phyloP scores from a whole-genome alignment of 176 grass and related monocot genomes.

The Ensete glaucum region DNA sequence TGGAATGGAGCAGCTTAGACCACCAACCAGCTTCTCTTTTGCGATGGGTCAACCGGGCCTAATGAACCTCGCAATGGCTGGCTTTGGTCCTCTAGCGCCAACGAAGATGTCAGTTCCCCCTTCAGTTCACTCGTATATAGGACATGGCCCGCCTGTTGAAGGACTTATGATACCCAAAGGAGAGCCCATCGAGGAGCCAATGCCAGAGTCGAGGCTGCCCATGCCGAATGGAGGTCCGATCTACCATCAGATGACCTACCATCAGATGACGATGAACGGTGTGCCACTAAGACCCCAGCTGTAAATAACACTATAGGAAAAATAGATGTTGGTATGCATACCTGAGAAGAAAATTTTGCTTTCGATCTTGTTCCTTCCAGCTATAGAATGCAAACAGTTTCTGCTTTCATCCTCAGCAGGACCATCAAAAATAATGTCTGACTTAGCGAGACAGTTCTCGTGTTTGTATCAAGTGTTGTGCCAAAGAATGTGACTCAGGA shows the following conservation, averaged over 20 bases:
- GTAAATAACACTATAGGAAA: slow-evolving; percentile 39
- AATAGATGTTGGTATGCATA: slow-evolving; percentile 29
- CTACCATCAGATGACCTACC: slow-evolving; percentile 40
- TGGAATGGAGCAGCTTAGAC: slow-evolving; percentile 26
- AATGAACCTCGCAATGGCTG: slow-evolving; percentile 24
- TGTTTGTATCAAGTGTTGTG: background rate
- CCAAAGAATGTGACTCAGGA: background rate
- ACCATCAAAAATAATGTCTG: background rate
- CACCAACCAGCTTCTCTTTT: slow-evolving; percentile 37
- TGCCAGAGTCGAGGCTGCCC: slow-evolving; percentile 18
- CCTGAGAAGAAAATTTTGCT: slow-evolving; percentile 13
- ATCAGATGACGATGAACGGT: slow-evolving; percentile 40
- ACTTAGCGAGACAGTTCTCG: background rate
- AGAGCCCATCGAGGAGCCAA: slow-evolving; percentile 29
- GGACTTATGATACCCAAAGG: slow-evolving; percentile 30
- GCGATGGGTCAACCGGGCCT: slow-evolving; percentile 35
- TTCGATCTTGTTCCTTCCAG: background rate
- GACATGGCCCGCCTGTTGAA: slow-evolving; percentile 14
- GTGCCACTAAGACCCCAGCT: slow-evolving; percentile 44
- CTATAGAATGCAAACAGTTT: background rate
- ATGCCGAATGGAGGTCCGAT: slow-evolving; percentile 10
- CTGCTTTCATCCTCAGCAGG: background rate
- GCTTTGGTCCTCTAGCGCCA: slow-evolving; percentile 11
- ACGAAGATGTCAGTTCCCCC: slow-evolving; percentile 30
- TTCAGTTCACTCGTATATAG: slow-evolving; percentile 22